A percentile compares a stretch with the other conserved stretches of the same genome.
phyloP scores from a whole-genome alignment of 179 eudicot genomes.

The Carnegiea gigantea region DNA sequence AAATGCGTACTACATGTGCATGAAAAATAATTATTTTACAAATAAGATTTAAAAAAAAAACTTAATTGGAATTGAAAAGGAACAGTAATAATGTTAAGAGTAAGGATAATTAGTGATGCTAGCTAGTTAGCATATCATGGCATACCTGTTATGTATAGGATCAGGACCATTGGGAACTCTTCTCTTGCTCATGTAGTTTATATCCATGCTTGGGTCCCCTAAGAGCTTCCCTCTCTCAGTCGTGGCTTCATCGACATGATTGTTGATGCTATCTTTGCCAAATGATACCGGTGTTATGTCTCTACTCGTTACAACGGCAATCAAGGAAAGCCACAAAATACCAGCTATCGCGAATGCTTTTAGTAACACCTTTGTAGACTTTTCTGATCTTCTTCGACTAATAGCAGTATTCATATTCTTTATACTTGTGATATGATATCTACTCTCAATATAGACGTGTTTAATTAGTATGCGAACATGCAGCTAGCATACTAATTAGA shows the following conservation, averaged over 20 bases:
- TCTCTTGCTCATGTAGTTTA: constrained; percentile 55
- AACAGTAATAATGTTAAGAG: too few species aligned
- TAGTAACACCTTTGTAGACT: constrained; percentile 9
- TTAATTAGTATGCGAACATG: not conserved
- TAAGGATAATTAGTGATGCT: too few species aligned
- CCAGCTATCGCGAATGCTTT: constrained; percentile 7
- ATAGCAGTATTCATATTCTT: not conserved
- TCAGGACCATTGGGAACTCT: constrained; percentile 69
- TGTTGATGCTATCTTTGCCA: not conserved
- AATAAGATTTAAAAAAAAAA: too few species aligned
- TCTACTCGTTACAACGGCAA: constrained; percentile 12
- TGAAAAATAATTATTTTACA: too few species aligned
- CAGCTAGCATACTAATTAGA: not conserved
- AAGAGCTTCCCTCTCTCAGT: constrained; percentile 19
- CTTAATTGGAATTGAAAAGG: too few species aligned
- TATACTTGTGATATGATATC: too few species aligned
- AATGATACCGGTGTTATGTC: not conserved
- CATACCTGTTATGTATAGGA: constrained; percentile 71
- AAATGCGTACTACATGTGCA: too few species aligned
- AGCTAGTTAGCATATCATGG: not conserved
- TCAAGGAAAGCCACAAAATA: constrained; percentile 19
- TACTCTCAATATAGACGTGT: not conserved
- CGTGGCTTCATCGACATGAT: not conserved
- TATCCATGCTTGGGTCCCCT: constrained; percentile 27
- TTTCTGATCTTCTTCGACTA: not conserved